Percentiles rank a stretch among this genome's conserved stretches.
phyloP scores from a whole-genome alignment of 441 rosid genomes.

The Theobroma grandiflorum region DNA sequence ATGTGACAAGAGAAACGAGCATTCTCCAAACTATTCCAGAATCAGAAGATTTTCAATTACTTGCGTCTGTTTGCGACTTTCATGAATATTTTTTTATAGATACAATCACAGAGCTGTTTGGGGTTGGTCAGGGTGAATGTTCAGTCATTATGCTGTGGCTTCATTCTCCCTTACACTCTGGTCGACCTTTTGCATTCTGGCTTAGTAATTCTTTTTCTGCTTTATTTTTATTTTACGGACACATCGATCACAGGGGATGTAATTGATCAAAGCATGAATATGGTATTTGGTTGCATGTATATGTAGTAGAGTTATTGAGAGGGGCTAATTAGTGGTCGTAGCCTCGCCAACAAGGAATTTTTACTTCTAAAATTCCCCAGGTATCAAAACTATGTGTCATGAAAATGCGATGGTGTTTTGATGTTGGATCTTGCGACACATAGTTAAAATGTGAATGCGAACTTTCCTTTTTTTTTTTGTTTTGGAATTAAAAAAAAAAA shows the following conservation, averaged over 20 bases:
- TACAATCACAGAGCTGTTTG: not conserved
- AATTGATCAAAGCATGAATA: too few relatives aligned
- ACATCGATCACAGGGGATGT: too few relatives aligned
- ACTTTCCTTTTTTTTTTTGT: not conserved
- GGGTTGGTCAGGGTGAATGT: not conserved
- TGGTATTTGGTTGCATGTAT: not conserved
- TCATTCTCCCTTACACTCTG: not conserved
- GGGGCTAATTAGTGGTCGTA: too few relatives aligned
- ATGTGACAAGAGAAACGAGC: not conserved
- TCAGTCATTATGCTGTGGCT: not conserved
- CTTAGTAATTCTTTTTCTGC: not conserved
- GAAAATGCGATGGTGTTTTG: not conserved
- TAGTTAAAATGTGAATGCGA: not conserved
- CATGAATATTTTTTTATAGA: not conserved
- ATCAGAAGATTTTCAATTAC: not conserved
- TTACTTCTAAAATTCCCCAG: not conserved
- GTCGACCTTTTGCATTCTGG: not conserved
- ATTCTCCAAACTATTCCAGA: not conserved
- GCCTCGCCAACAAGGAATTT: not conserved
- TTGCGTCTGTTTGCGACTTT: not conserved
- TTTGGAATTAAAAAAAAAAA: not conserved
- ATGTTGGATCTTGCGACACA: conserved; percentile 4
- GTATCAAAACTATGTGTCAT: not conserved
- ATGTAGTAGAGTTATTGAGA: too few relatives aligned
- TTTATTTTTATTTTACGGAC: too few relatives aligned